Evolutionary conservation across 139 green algal species (phyloP).

Genomic region (Diplosphaera chodatii): DNA sequence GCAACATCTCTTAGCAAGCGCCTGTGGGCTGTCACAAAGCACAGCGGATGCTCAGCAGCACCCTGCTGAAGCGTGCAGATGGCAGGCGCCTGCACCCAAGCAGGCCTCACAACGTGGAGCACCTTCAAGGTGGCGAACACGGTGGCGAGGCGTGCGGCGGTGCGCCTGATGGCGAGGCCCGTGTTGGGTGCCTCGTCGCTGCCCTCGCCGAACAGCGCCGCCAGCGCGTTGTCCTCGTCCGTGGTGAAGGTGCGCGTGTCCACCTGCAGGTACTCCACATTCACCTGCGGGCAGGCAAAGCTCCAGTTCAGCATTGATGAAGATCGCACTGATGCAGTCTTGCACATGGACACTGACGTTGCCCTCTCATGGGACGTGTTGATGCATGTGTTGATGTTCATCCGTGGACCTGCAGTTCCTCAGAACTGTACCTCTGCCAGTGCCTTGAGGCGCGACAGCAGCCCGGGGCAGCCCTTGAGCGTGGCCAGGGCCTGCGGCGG

Average conservation of each 20-base stretch:
- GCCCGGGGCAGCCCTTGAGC: conserved; percentile 41
- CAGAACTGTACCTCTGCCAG: conserved; percentile 71
- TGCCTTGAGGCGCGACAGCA: conserved; percentile 37
- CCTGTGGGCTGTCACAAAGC: too few species aligned
- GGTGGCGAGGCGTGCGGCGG: conserved; percentile 44
- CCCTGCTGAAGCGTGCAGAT: too few species aligned
- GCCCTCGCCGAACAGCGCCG: conserved; percentile 39
- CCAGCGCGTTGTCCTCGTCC: conserved; percentile 55
- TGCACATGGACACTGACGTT: too few species aligned
- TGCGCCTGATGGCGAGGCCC: conserved; percentile 23
- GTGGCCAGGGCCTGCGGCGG: conserved; percentile 28
- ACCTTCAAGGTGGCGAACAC: conserved; percentile 61
- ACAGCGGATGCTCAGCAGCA: too few species aligned
- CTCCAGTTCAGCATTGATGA: not conserved
- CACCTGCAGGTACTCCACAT: conserved; percentile 76
- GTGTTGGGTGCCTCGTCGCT: conserved; percentile 11
- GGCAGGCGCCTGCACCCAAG: too few species aligned
- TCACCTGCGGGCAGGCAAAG: conserved; percentile 37
- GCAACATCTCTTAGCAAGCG: too few species aligned
- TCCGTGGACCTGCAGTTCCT: too few species aligned
- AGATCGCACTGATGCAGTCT: too few species aligned
- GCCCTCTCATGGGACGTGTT: too few species aligned
- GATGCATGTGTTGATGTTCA: too few species aligned
- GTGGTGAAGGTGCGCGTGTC: conserved; percentile 79
- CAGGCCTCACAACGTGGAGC: too few species aligned